Conservation (phyloP, 78 protist genomes). For the Dictyostelium firmibasis region DNA sequence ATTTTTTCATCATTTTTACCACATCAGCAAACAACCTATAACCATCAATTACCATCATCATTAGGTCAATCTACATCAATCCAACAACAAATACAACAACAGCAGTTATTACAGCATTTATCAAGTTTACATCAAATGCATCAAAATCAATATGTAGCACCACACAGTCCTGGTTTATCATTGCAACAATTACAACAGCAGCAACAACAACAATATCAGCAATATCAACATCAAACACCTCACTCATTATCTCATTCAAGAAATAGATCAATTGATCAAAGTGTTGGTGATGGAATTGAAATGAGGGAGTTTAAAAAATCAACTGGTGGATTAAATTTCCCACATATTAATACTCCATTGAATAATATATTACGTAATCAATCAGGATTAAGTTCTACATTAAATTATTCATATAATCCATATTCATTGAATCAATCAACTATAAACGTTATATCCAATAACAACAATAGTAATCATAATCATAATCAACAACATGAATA, state of each 20-base stretch:
- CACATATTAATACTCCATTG: not conserved
- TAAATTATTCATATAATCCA: not conserved
- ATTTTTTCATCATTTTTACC: not conserved
- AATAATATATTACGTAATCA: not conserved
- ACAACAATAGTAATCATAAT: not conserved
- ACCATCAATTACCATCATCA: not conserved
- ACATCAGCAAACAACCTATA: not conserved
- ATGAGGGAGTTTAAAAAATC: not conserved
- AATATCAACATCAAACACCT: not conserved
- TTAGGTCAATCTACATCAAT: not conserved
- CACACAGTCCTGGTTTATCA: not conserved
- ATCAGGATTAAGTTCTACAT: not conserved
- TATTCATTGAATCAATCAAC: not conserved
- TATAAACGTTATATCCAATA: not conserved
- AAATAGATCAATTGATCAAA: not conserved
- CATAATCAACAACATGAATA: not conserved
- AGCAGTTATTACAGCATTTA: not conserved
- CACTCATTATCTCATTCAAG: not conserved
- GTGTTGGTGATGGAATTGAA: not conserved
- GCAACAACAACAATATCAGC: not conserved
- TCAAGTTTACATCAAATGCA: not conserved
- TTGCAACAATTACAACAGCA: not conserved
- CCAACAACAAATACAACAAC: constrained; percentile 31
- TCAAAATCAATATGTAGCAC: not conserved
- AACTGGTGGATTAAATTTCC: not conserved